Base-by-base conservation (phyloP, 2,329 filamentous ascomycete genomes). In the Tricladium varicosporioides region DNA sequence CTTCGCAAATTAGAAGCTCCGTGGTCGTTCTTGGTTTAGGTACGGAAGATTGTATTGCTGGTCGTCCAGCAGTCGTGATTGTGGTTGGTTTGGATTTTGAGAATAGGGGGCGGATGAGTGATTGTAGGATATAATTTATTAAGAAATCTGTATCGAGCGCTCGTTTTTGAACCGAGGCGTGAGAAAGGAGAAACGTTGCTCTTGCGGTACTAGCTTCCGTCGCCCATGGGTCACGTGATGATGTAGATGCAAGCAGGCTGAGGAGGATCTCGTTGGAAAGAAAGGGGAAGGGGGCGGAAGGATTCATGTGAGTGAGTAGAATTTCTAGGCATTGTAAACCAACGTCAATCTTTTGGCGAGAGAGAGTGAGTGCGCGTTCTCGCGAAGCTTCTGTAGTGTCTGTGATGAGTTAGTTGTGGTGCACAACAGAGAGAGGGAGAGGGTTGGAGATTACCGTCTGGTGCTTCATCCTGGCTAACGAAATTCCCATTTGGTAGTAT, bases 61-160 rank as follows among this genome's bases (percentile, higher is more conserved):
- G 84, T 32, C 82, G 78, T 18, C 85, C 84, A 5, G 80, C 75
- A 1, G 78, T 71, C 2, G 85, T 87, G 47, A 88, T 73, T 2
- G 75, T 74, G 1, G 71, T 69, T 5, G 83, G 78, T 16, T 77
- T 80, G 14, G 81, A 76, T 57, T 78, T 79, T 27, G 79, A 77
- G 74, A 92, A 92, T 5, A 89, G 74, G 27, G 86, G 86, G 40
- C 85, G 85, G 51, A 92, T 78, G 66, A 85, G 85, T 65, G 75
- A 73, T 60, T 80, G 76, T 3, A 92, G 79, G 55, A 91, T 75
- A 42, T 78, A 73, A n/a, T 78, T 75, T 15, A 79, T 74, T 62
- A 85, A 74, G 62, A 84, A 80, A 1, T 62, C 54, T 15, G 50
- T n/a, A 2, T 58, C 50, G 16, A 52, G 46, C 10, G 55, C 42